Base-by-base conservation (phyloP, 345 rosid species). In the Salix viminalis region DNA sequence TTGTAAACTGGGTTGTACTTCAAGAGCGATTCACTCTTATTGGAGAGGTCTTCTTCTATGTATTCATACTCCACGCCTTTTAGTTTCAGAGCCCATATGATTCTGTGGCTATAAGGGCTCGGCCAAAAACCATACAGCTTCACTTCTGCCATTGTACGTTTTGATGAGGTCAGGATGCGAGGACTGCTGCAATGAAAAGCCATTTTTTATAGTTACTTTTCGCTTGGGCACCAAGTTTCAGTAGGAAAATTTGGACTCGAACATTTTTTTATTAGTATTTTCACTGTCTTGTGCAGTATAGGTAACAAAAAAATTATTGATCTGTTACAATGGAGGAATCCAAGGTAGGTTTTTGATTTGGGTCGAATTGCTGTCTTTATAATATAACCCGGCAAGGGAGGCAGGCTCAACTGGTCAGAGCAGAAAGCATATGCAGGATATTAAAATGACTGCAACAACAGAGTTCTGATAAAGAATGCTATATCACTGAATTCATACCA, bases 51-150 rank as follows among this genome's bases (percentile, higher is more conserved):
- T 60, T 67, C 73, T 56, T 79, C 73, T 1, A 66, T 15, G 16
- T 34, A 56, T 58, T 78, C 81, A 2, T 14, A 67, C 5, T 66
- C 67, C 21, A 62, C 34, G 3, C 65, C 80, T 52, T 71, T 77
- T n/a, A 77, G 14, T 46, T 77, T 77, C 70, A 77, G 75, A 21
- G 71, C 75, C 80, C 80, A 77, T n/a, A 50, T 71, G 3, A 64
- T 52, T 44, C 52, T 42, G 74, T 13, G 37, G 30, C 58, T 39
- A 41, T 24, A 76, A 26, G 79, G 79, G 46, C 79, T 76, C 7
- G 30, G 5, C 71, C 72, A 66, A 15, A 30, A 65, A 23, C 78
- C 78, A 48, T 66, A 66, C 3, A 75, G 65, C 78, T 67, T 75
- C 44, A 75, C 66, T 14, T 75, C 78, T 26, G 44, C 72, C 78